A percentile compares a stretch with the other conserved stretches of the same genome.
Conservation (phyloP, 805 yeast species). For the Saccharomycopsis sp. region DNA sequence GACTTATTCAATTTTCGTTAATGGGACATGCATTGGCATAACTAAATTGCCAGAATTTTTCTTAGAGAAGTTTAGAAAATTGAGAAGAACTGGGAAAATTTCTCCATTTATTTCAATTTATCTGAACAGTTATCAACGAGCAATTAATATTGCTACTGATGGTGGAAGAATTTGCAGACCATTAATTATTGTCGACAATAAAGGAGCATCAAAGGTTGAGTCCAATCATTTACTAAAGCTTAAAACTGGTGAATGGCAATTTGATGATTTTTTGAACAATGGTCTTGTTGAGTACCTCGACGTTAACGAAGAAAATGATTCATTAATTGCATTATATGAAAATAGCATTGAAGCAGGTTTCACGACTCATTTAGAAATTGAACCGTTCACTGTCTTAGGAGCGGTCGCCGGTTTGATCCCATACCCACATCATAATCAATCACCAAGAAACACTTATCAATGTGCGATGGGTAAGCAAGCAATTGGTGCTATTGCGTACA, state of each 20-base stretch:
- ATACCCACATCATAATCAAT: constrained; percentile 99
- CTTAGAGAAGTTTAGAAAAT: constrained; percentile 65
- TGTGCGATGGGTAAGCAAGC: constrained; percentile 99
- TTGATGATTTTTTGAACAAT: constrained; percentile 79
- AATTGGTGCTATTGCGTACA: constrained; percentile 98
- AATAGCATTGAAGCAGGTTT: constrained; percentile 37
- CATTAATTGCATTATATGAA: constrained; percentile 87
- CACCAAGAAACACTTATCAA: constrained; percentile 98
- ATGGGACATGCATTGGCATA: constrained; percentile 91
- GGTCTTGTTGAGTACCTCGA: constrained; percentile 94
- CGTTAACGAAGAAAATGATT: constrained; percentile 95
- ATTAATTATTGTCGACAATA: constrained; percentile 68
- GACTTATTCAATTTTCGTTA: constrained; percentile 77
- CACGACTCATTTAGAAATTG: constrained; percentile 92
- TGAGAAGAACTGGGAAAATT: constrained; percentile 79
- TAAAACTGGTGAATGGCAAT: constrained; percentile 65
- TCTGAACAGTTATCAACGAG: constrained; percentile 80
- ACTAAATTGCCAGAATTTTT: constrained; percentile 83
- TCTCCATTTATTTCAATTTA: constrained; percentile 90
- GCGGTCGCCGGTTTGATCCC: constrained; percentile 97
- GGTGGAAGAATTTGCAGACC: constrained; percentile 99
- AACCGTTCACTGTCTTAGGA: constrained; percentile 87
- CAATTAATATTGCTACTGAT: constrained; percentile 97
- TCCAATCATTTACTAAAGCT: constrained; percentile 62
- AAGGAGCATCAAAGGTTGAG: constrained; percentile 63